Base-by-base conservation (phyloP, 306 rosid species). In the Pyrus pyrifolia region DNA sequence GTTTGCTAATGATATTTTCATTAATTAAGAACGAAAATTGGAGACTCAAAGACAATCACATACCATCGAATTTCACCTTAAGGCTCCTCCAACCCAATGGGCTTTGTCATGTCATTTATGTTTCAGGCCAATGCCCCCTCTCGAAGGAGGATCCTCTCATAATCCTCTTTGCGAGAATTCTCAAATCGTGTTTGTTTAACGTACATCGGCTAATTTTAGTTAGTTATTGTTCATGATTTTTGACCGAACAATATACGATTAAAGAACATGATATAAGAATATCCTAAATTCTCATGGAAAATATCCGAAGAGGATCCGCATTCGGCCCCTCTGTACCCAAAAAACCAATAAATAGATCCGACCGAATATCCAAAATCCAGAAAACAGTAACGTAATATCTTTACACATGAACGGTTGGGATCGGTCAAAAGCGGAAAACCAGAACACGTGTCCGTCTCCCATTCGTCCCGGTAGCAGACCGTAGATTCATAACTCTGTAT, bases 161-260 rank as follows among this genome's bases (percentile, higher is more conserved):
- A 6, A 33, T 33, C 0, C 7, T 33, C 8, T 5, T 1, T 6
- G 7, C 2, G 0, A 1, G 0, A 38, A 38, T 38, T 0, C 2
- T 35, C 0, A 38, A 38, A 38, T 38, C 42, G 42, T 38, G 9
- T 38, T 38, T 0, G 2, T 38, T 38, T 38, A 38, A 7, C 2
- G 42, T 38, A 38, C 2, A 38, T 38, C 0, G 0, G 0, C 0
- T 0, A 38, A 0, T 1, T 38, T 7, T 38, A 0, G 0, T 38
- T 0, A 38, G 0, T 7, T 38, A 38, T 7, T 38, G 0, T 38
- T 38, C 0, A 35, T 35, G 0, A 35, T 35, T 35, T 6, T 6
- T 1, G 0, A 6, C 0, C 8, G 0, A 4, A 33, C 1, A 5
- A 35, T 35, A 0, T 6, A 35, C 2, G 38, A 6, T 35, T 0